Conservation (phyloP, 345 rosid genomes). For the Euphorbia tirucalli region DNA sequence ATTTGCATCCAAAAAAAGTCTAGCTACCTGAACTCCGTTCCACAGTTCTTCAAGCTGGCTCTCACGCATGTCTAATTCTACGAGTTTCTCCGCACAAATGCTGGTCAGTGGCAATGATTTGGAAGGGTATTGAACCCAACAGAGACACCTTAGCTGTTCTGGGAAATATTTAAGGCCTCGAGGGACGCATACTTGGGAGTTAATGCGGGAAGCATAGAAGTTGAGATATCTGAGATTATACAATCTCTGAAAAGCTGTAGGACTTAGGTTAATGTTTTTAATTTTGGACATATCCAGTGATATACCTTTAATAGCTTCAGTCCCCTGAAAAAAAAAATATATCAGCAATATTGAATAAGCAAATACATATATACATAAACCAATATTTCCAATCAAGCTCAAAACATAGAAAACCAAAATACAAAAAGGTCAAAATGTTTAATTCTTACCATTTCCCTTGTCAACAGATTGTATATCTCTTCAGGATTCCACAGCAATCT, state of each 20-base stretch:
- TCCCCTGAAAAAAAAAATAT: background rate
- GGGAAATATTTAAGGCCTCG: constrained; percentile 4
- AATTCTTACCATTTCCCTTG: background rate
- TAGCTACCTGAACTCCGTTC: constrained; percentile 9
- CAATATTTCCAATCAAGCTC: background rate
- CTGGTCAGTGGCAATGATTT: background rate
- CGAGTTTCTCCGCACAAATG: background rate
- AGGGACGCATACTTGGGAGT: background rate
- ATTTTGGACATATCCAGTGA: background rate
- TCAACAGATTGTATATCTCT: background rate
- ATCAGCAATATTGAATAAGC: background rate
- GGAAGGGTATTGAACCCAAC: constrained; percentile 1
- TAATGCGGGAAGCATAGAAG: background rate
- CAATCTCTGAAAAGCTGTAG: background rate
- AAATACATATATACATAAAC: background rate
- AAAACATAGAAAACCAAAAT: background rate
- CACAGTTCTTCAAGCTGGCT: constrained; percentile 10
- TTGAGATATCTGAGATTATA: background rate
- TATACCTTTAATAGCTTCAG: background rate
- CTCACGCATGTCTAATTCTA: background rate
- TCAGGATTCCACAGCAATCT: background rate
- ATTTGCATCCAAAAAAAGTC: background rate
- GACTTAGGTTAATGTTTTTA: background rate
- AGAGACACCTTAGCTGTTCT: background rate
- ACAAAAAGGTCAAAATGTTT: background rate